These are phyloP conservation scores for Lodderomyces orthopsilosis DNA, from an alignment of 1,139 yeast genomes.

Conservation along the genomic window DNA sequence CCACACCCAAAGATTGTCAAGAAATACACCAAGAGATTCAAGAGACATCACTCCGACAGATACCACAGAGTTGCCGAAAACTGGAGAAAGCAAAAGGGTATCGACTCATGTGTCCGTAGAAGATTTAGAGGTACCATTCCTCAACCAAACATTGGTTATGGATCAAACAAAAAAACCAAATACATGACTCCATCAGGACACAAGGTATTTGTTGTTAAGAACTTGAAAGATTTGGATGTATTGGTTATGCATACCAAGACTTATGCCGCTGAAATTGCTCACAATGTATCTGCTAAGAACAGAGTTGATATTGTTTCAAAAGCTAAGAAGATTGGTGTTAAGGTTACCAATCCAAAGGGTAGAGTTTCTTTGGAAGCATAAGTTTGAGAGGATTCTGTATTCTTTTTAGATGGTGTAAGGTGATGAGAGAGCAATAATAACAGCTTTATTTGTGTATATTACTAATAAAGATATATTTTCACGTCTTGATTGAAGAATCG, in stretches of 20 bases:
- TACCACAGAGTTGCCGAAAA: constrained; percentile 96
- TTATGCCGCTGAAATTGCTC: constrained; percentile 99
- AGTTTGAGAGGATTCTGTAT: constrained; percentile 20
- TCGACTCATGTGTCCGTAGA: constrained; percentile 99
- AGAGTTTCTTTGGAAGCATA: constrained; percentile 98
- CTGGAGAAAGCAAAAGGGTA: constrained; percentile 99
- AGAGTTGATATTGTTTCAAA: constrained; percentile 94
- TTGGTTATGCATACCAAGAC: constrained; percentile 96
- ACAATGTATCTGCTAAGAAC: constrained; percentile 97
- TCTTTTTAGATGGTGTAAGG: background rate
- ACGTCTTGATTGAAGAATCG: too few relatives aligned
- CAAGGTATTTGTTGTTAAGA: constrained; percentile 93
- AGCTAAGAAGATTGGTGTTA: constrained; percentile 98
- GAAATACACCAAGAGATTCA: constrained; percentile 98
- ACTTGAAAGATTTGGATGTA: constrained; percentile 91
- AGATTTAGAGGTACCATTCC: constrained; percentile 99
- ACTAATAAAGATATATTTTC: background rate
- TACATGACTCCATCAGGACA: constrained; percentile 96
- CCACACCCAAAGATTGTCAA: constrained; percentile 99
- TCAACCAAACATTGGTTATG: constrained; percentile 99
- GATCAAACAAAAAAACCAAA: constrained; percentile 98
- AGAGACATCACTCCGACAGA: constrained; percentile 99
- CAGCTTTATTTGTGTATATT: constrained; percentile 5
- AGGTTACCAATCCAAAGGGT: constrained; percentile 99
- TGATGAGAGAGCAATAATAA: background rate